Conservation (phyloP, 2,329 filamentous ascomycete genomes). For the Sporothrix curviconia region DNA sequence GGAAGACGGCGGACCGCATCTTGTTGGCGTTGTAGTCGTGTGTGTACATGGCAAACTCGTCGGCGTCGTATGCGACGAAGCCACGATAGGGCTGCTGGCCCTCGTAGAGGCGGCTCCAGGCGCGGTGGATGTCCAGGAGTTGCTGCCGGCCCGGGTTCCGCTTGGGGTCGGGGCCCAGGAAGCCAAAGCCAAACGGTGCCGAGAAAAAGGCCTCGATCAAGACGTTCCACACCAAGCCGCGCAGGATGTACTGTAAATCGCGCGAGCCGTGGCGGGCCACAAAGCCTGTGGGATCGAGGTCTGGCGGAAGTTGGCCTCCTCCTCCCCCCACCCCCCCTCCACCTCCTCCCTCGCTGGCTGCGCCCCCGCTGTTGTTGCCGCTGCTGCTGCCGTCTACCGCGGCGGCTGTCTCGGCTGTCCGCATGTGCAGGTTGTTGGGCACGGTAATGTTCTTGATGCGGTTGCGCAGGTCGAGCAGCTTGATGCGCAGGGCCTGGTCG, state of each 20-base stretch:
- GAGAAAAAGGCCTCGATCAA: constrained; percentile 24
- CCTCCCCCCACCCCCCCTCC: neutral
- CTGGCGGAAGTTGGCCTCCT: constrained; percentile 1
- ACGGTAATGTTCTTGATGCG: constrained; percentile 19
- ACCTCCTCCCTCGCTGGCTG: neutral
- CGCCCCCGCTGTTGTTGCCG: neutral
- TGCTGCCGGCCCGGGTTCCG: constrained; percentile 2
- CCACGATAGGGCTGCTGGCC: no score
- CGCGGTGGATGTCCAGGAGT: constrained; percentile 17
- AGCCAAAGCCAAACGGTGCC: constrained; percentile 22
- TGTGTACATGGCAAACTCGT: constrained; percentile 18
- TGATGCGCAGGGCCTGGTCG: constrained; percentile 20
- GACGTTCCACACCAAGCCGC: constrained; percentile 20
- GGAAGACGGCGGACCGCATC: constrained; percentile 23
- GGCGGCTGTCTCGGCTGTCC: neutral
- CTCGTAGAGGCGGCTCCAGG: constrained; percentile 19
- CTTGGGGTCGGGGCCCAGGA: constrained; percentile 16
- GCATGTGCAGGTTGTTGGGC: constrained; percentile 17
- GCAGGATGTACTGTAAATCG: constrained; percentile 18
- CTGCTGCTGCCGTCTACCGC: neutral
- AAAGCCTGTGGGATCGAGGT: constrained; percentile 19
- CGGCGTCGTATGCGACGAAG: neutral
- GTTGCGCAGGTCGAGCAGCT: constrained; percentile 19
- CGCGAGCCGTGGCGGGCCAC: constrained; percentile 17
- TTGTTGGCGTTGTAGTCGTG: constrained; percentile 23